Percentiles rank a stretch among this genome's conserved stretches.
phyloP scores from a whole-genome alignment of 352 stramenopile species.

The Saprolegnia parasitica region DNA sequence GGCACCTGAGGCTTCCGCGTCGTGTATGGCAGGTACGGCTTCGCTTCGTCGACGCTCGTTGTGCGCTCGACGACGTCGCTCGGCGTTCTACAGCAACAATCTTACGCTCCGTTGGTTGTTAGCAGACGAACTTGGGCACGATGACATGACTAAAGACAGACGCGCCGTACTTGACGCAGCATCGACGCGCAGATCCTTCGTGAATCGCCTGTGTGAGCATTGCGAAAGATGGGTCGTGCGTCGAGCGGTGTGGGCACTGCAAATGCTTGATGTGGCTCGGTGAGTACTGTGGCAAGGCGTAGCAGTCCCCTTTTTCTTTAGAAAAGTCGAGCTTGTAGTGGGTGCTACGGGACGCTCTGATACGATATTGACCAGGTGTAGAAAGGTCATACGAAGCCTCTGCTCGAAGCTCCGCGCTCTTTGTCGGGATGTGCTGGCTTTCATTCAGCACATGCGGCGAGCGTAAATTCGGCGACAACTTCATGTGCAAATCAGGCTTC shows the following conservation, averaged over 20 bases:
- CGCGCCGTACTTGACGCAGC: slow-evolving; percentile 33
- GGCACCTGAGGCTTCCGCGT: slow-evolving; percentile 45
- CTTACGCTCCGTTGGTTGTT: background rate
- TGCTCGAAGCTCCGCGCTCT: slow-evolving; percentile 12
- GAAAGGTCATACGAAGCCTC: background rate
- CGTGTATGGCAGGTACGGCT: slow-evolving; percentile 63
- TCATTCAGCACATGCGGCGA: slow-evolving; percentile 37
- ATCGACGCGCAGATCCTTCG: slow-evolving; percentile 45
- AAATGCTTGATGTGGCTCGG: slow-evolving; percentile 28
- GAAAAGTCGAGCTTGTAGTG: slow-evolving; percentile 35
- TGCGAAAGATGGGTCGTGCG: slow-evolving; percentile 41
- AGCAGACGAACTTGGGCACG: slow-evolving; percentile 32
- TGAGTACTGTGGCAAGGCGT: slow-evolving; percentile 12
- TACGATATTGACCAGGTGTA: slow-evolving; percentile 3
- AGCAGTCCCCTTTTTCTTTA: background rate
- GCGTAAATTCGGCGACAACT: slow-evolving; percentile 53
- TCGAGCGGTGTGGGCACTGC: slow-evolving; percentile 28
- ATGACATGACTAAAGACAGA: slow-evolving; percentile 40
- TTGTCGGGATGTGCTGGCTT: slow-evolving; percentile 33
- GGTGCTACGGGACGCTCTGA: slow-evolving; percentile 42
- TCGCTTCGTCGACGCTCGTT: slow-evolving; percentile 14
- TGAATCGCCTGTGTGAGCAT: slow-evolving; percentile 52
- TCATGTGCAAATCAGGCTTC: slow-evolving; percentile 59
- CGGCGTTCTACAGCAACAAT: slow-evolving; percentile 11
- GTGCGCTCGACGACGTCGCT: slow-evolving; percentile 25